Conservation (phyloP, 1,284 basidiomycete species). For the Ustilago shanxiensis region DNA sequence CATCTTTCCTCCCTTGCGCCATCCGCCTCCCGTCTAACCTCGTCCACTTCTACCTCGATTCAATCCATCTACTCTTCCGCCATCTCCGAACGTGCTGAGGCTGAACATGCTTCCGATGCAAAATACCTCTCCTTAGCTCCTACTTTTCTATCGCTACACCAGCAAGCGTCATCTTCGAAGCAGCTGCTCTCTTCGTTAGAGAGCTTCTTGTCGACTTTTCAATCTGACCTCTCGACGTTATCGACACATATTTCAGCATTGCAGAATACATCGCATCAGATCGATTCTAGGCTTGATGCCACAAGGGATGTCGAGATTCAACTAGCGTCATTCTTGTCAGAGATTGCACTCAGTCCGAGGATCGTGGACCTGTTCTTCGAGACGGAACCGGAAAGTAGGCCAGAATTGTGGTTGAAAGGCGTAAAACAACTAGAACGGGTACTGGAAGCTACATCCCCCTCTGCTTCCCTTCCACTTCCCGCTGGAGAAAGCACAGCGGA, state of each 20-base stretch:
- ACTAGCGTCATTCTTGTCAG: constrained; percentile 81
- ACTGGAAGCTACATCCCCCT: constrained; percentile 76
- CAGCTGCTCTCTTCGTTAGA: constrained; percentile 81
- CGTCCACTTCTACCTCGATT: constrained; percentile 8
- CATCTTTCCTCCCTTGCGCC: constrained; percentile 22
- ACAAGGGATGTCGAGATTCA: constrained; percentile 87
- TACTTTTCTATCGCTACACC: constrained; percentile 69
- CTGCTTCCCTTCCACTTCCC: constrained; percentile 70
- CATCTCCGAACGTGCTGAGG: not conserved
- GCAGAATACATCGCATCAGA: constrained; percentile 87
- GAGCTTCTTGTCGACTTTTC: constrained; percentile 91
- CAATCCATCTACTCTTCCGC: constrained; percentile 31
- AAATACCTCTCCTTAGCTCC: constrained; percentile 22
- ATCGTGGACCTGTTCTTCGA: constrained; percentile 86
- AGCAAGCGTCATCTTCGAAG: constrained; percentile 78
- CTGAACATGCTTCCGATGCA: constrained; percentile 9
- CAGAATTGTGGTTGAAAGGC: constrained; percentile 78
- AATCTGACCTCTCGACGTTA: constrained; percentile 89
- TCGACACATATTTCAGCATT: constrained; percentile 95
- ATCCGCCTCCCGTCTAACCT: constrained; percentile 5
- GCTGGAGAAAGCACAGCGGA: not conserved
- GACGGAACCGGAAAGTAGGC: constrained; percentile 75
- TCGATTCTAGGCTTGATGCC: constrained; percentile 86
- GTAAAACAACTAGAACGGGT: constrained; percentile 84
- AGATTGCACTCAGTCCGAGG: constrained; percentile 84